These are phyloP conservation scores for Urtica urens DNA, from an alignment of 306 rosid species.

Conservation along the genomic window DNA sequence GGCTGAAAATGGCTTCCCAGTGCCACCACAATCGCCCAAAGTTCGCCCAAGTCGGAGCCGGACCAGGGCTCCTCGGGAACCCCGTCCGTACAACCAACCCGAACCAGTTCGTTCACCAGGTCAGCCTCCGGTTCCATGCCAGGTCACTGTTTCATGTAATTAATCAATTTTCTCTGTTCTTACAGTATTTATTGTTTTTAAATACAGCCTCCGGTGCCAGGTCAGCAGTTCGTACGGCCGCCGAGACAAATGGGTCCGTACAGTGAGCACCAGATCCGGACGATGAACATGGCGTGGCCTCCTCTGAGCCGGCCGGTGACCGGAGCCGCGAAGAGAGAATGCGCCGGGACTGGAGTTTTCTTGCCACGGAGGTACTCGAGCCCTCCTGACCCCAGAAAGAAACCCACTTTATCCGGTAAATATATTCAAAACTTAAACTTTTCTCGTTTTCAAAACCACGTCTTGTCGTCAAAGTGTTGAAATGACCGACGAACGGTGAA, in stretches of 20 bases:
- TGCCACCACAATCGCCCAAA: conserved; percentile 10
- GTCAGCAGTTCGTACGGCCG: background rate
- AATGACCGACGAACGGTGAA: too few relatives aligned
- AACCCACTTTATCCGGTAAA: conserved; percentile 31
- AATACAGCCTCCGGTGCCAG: conserved; percentile 15
- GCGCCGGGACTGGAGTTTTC: conserved; percentile 78
- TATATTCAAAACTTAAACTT: background rate
- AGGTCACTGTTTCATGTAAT: too few relatives aligned
- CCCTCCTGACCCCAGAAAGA: conserved; percentile 41
- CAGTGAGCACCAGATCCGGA: conserved; percentile 26
- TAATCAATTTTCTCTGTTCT: background rate
- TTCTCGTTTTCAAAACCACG: too few relatives aligned
- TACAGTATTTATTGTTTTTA: background rate
- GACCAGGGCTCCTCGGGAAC: conserved; percentile 24
- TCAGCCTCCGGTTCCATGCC: too few relatives aligned
- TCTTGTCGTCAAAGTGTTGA: too few relatives aligned
- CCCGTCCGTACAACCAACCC: background rate
- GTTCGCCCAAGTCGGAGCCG: background rate
- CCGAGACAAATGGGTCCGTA: background rate
- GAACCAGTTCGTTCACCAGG: background rate
- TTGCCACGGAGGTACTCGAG: conserved; percentile 55
- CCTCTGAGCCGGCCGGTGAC: conserved; percentile 13
- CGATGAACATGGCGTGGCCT: conserved; percentile 52
- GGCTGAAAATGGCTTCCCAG: conserved; percentile 37
- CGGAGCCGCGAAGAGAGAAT: conserved; percentile 31